These are phyloP conservation scores for Pleurotus tuoliensis DNA, from an alignment of 768 basidiomycete genomes.

Conservation along the genomic window DNA sequence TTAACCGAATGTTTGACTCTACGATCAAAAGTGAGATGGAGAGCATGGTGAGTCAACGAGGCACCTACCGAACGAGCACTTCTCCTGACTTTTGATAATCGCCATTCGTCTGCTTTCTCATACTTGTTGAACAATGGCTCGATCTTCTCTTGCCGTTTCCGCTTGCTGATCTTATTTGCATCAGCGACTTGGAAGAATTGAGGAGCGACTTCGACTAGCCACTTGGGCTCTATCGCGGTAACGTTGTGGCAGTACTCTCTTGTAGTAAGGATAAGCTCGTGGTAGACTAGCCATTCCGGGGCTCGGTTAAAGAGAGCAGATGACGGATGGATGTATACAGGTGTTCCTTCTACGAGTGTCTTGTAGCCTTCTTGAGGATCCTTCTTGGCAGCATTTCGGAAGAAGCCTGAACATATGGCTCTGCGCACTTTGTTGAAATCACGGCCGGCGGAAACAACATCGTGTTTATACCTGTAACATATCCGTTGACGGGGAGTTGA, in stretches of 20 bases:
- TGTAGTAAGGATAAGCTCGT: slow-evolving; percentile 95
- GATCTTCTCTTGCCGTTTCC: slow-evolving; percentile 95
- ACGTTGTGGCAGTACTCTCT: slow-evolving; percentile 92
- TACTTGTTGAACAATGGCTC: slow-evolving; percentile 95
- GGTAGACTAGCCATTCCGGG: slow-evolving; percentile 95
- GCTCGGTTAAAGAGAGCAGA: slow-evolving; percentile 95
- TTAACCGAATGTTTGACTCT: slow-evolving; percentile 92
- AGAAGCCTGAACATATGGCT: slow-evolving; percentile 96
- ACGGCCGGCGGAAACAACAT: slow-evolving; percentile 86
- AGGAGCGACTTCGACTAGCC: slow-evolving; percentile 96
- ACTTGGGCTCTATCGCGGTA: slow-evolving; percentile 95
- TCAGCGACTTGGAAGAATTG: slow-evolving; percentile 99
- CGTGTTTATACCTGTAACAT: slow-evolving; percentile 82
- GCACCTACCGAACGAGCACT: slow-evolving; percentile 74
- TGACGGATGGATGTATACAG: slow-evolving; percentile 97
- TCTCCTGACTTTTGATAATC: slow-evolving; percentile 87
- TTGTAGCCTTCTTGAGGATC: slow-evolving; percentile 98
- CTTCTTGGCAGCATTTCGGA: slow-evolving; percentile 98
- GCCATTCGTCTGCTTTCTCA: slow-evolving; percentile 94
- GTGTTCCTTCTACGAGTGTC: slow-evolving; percentile 95
- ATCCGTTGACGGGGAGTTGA: background rate
- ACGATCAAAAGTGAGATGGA: slow-evolving; percentile 15
- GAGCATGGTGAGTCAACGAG: background rate
- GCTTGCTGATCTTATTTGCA: slow-evolving; percentile 94
- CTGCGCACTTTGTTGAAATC: slow-evolving; percentile 92